phyloP scores from a whole-genome alignment of 108 stramenopile species.

The Thalassiosira profunda region DNA sequence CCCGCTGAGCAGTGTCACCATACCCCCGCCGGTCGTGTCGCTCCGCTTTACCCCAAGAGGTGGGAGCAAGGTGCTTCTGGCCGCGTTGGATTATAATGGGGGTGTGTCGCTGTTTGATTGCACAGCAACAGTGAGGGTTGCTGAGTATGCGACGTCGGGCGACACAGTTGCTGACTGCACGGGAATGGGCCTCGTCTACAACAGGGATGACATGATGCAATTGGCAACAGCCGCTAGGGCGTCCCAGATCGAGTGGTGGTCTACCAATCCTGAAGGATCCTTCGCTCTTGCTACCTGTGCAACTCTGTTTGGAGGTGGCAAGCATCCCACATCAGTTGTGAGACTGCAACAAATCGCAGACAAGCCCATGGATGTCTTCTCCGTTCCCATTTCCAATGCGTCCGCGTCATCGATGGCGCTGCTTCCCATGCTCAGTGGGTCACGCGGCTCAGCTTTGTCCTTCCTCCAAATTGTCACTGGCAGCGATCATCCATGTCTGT shows the following conservation, averaged over 20 bases:
- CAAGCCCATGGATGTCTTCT: not conserved
- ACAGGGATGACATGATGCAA: too few species aligned
- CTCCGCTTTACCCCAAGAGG: slow-evolving; percentile 40
- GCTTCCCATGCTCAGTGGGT: slow-evolving; percentile 2
- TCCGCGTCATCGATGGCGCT: not conserved
- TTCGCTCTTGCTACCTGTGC: too few species aligned
- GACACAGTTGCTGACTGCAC: too few species aligned
- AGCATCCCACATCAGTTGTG: too few species aligned
- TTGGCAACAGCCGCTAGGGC: not conserved
- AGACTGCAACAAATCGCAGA: not conserved
- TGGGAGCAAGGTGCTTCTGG: slow-evolving; percentile 27
- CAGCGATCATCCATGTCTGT: too few species aligned
- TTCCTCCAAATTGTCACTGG: slow-evolving; percentile 4
- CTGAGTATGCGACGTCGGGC: not conserved
- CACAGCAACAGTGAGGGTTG: slow-evolving; percentile 25
- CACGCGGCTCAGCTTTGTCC: too few species aligned
- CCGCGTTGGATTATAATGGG: slow-evolving; percentile 81
- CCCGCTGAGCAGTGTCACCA: slow-evolving; percentile 12
- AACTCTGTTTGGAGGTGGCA: too few species aligned
- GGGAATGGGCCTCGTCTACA: too few species aligned
- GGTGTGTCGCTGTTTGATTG: slow-evolving; percentile 73
- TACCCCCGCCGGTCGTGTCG: slow-evolving; percentile 17
- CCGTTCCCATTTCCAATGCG: not conserved
- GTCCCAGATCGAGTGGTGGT: slow-evolving; percentile 50
- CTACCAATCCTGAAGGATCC: slow-evolving; percentile 2